Base-by-base conservation (phyloP, 257 asterid genomes). In the Fraxinus americana region DNA sequence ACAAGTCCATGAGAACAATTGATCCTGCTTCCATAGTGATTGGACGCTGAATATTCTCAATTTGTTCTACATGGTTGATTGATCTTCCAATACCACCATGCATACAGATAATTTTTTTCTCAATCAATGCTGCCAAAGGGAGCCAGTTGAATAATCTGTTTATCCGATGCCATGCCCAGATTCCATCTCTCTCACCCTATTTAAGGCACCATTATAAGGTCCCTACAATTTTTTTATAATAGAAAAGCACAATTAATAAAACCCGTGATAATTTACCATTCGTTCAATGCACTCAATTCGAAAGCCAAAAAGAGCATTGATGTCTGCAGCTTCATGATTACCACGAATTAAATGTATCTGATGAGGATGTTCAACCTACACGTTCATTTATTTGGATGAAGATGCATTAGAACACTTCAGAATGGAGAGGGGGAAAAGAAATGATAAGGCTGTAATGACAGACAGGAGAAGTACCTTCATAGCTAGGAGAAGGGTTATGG, bases 21-120 rank as follows among this genome's bases (percentile, higher is more conserved):
- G 99, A 93, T 78, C 99, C 99, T 2, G 97, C 98, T 86, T 95
- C 99, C 99, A 95, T 95, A 67, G 97, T 86, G 81, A 93, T 91
- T 2, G 99, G 99, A 65, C 99, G 98, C 83, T 93, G 98, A 80
- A 95, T 90, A 86, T 83, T 87, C 85, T 93, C 97, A 73, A 95
- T 95, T 87, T 96, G 99, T 79, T 93, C 97, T 27, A 96, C 79
- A 80, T 96, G 99, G 90, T 93, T 96, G 85, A 96, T 96, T 39
- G 99, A 96, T 89, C 99, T 89, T 78, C 99, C 99, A 80, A 96
- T 93, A 52, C 99, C 99, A 75, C 99, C 99, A 75, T 96, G 99
- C 99, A 96, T 92, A 88, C 99, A 96, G 27, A 96, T 92, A 52
- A 93, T 96, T 71, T 96, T 95, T 74, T 93, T 92, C 92, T 96